Base-by-base conservation (phyloP, 2,329 filamentous ascomycete genomes). In the Diaporthe ilicicola region DNA sequence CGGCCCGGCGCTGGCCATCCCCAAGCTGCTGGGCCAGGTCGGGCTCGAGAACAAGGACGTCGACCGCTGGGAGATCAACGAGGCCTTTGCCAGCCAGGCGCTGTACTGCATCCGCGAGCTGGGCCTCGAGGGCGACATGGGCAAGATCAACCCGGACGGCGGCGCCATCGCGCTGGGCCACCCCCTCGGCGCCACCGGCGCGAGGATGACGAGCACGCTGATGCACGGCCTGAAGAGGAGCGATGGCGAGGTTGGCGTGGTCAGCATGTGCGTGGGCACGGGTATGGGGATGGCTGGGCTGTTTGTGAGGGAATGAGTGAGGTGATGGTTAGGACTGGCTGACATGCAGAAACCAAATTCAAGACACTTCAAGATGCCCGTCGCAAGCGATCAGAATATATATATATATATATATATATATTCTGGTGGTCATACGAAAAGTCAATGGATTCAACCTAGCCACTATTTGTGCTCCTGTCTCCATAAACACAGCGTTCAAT, bases 141-240 rank as follows among this genome's bases (percentile, higher is more conserved):
- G 91, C 75, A 91, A 88, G 82, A 92, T 98, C 22, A 98, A 98
- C 82, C 94, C 94, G 0, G 94, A 97, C 76, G 95, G 95, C 72
- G 95, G 95, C 39, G 95, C 95, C 2, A 97, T 98, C 80, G 95
- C 95, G n/a, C 83, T 98, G 29, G 95, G 95, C 1, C 95, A 98
- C 80, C 95, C 95, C 7, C 87, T 98, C 1, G 95, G 95, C 56
- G 95, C 94, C 39, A 98, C 95, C 6, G 94, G 94, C 42, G 94
- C 93, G 37, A 86, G 95, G 75, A 92, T 97, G 87, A 82, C 94
- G 76, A 90, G 90, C 59, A 95, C 93, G 64, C 80, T 95, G 75
- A 76, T 87, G 76, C 89, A 84, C 79, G 97, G 83, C 79, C 88
- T 81, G 86, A 92, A 84, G 78, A 93, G 89, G 83, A 89, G 81